phyloP scores from a whole-genome alignment of 2,329 filamentous ascomycete genomes.

The Rosellinia necatrix region DNA sequence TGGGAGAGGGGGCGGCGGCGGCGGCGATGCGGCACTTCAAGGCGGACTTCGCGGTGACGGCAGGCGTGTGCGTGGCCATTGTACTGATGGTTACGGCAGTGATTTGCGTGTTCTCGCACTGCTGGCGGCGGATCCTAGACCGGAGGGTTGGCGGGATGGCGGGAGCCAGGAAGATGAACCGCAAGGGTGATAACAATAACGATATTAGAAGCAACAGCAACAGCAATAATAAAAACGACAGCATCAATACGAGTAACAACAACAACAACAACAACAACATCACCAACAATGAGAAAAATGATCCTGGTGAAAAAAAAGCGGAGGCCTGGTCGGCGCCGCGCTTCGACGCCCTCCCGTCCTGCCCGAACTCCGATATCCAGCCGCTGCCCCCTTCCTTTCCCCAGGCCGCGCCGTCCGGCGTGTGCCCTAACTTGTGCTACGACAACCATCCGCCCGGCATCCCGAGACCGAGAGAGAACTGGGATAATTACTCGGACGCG shows the following conservation, averaged over 20 bases:
- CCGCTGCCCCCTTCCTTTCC: background rate
- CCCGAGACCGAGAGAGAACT: background rate
- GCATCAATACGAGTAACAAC: too few species aligned
- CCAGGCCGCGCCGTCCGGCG: too few species aligned
- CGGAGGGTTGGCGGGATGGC: background rate
- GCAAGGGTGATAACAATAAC: too few species aligned
- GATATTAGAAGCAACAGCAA: too few species aligned
- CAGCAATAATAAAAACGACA: too few species aligned
- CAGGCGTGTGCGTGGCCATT: conserved; percentile 22
- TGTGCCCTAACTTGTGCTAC: too few species aligned
- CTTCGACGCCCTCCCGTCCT: background rate
- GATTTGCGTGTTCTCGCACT: conserved; percentile 35
- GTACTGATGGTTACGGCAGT: conserved; percentile 23
- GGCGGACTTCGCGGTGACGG: conserved; percentile 27
- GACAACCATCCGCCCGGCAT: too few species aligned
- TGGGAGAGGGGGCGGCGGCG: too few species aligned
- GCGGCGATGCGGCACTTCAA: conserved; percentile 20
- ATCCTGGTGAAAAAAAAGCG: too few species aligned
- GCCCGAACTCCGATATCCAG: conserved; percentile 9
- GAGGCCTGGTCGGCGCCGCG: conserved; percentile 16
- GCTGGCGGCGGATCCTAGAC: conserved; percentile 31
- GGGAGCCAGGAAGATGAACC: background rate
- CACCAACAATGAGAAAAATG: too few species aligned
- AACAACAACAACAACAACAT: too few species aligned
- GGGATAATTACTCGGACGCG: background rate